These are phyloP conservation scores for Tephrocybe sp. DNA, from an alignment of 768 basidiomycete species.

Conservation along the genomic window DNA sequence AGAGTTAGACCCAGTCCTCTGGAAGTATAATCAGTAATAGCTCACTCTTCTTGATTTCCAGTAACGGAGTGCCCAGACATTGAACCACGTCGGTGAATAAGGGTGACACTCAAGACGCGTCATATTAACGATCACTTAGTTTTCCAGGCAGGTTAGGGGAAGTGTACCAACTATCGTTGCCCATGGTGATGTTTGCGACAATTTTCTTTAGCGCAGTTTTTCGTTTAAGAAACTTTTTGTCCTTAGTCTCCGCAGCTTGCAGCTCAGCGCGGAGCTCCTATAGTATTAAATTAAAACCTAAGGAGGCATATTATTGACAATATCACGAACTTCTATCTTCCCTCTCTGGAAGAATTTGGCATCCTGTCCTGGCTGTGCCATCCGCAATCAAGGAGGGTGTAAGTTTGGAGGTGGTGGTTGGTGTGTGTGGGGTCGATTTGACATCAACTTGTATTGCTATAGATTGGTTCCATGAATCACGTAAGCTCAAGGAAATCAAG, in stretches of 20 bases:
- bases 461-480: neutral
- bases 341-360: slow-evolving; percentile 91
- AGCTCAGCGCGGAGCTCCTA: slow-evolving; percentile 91
- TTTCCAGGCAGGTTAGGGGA: slow-evolving; percentile 19
- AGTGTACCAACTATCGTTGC: slow-evolving; percentile 86
- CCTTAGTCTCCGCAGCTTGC: slow-evolving; percentile 88
- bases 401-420: neutral
- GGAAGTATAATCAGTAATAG: neutral
- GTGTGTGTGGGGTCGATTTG: neutral
- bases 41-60: slow-evolving; percentile 99
- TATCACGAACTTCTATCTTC: slow-evolving; percentile 75
- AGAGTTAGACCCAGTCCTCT: neutral
- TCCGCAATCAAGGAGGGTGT: slow-evolving; percentile 11
- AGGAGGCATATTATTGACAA: neutral
- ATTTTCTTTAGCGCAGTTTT: slow-evolving; percentile 97
- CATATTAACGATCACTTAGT: slow-evolving; percentile 19
- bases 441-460: neutral
- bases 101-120: slow-evolving; percentile 68
- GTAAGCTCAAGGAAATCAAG: slow-evolving; percentile 1
- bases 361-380: slow-evolving; percentile 73
- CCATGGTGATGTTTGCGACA: slow-evolving; percentile 99
- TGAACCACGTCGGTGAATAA: slow-evolving; percentile 95
- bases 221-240: slow-evolving; percentile 93
- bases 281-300: slow-evolving; percentile 4
- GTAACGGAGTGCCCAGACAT: slow-evolving; percentile 89